Percentiles rank a stretch among this genome's conserved stretches.
phyloP scores from a whole-genome alignment of 805 yeast genomes.

The Cyberlindnera euphorbiae region DNA sequence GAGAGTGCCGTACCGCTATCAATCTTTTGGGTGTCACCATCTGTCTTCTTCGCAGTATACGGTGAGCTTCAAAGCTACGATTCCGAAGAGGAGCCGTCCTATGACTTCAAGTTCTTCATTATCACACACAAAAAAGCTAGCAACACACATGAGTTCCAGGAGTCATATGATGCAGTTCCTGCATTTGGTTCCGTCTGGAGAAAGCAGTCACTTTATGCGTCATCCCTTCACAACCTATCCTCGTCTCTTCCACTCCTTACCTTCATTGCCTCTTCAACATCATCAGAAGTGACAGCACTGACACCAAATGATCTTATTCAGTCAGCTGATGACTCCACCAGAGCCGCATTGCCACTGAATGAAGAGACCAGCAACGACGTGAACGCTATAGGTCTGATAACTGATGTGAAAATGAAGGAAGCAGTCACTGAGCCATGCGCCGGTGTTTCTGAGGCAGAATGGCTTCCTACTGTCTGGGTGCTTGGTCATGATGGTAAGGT shows the following conservation, averaged over 20 bases:
- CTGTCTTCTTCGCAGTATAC: conserved; percentile 25
- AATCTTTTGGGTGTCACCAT: conserved; percentile 15
- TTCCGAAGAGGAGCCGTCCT: conserved; percentile 29
- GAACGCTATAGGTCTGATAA: conserved; percentile 62
- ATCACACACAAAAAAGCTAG: conserved; percentile 6
- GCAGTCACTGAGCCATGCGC: conserved; percentile 48
- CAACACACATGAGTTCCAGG: conserved; percentile 20
- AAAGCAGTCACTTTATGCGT: conserved; percentile 40
- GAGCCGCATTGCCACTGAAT: conserved; percentile 71
- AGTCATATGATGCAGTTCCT: conserved; percentile 42
- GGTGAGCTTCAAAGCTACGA: conserved; percentile 22
- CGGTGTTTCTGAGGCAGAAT: conserved; percentile 51
- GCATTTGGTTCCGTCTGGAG: conserved; percentile 50
- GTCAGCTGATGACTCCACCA: conserved; percentile 61
- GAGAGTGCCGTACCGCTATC: conserved; percentile 15
- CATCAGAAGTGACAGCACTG: conserved; percentile 56
- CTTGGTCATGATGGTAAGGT: conserved; percentile 61
- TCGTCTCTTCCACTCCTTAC: conserved; percentile 28
- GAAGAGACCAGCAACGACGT: conserved; percentile 63
- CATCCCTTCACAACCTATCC: conserved; percentile 38
- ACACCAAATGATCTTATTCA: conserved; percentile 35
- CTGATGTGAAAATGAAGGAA: conserved; percentile 49
- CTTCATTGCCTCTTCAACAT: conserved; percentile 55
- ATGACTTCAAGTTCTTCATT: conserved; percentile 24
- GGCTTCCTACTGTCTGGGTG: conserved; percentile 63